Percentiles rank a stretch among this genome's conserved stretches.
Evolutionary conservation across 2,329 filamentous ascomycete genomes (phyloP).

Genomic region (Leptodontidium sp.): DNA sequence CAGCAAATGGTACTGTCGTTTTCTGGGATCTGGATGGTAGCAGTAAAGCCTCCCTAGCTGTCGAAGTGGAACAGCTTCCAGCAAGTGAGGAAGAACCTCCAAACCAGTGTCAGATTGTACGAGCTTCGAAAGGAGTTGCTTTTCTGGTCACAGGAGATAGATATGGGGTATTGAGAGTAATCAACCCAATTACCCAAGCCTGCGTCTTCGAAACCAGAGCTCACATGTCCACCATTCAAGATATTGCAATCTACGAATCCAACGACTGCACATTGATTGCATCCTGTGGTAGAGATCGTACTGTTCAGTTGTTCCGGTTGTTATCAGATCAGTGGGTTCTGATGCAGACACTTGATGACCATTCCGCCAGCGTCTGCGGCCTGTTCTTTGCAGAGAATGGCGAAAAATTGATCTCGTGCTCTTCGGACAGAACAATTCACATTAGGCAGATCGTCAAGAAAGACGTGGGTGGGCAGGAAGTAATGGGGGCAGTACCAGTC

Average conservation of each 20-base stretch:
- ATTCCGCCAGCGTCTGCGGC: constrained; percentile 83
- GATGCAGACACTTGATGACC: constrained; percentile 91
- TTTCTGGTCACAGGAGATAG: constrained; percentile 86
- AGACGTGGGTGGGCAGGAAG: constrained; percentile 65
- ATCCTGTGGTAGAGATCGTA: constrained; percentile 87
- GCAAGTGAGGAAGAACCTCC: constrained; percentile 57
- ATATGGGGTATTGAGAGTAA: constrained; percentile 79
- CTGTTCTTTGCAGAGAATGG: constrained; percentile 79
- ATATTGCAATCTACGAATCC: constrained; percentile 75
- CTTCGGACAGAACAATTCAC: constrained; percentile 86
- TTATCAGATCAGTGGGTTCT: constrained; percentile 70
- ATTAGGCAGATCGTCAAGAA: constrained; percentile 80
- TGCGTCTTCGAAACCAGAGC: constrained; percentile 80
- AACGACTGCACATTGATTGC: constrained; percentile 73
- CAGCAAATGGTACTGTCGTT: constrained; percentile 78
- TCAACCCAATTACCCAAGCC: constrained; percentile 66
- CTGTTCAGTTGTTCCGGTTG: constrained; percentile 84
- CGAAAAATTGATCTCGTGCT: constrained; percentile 78
- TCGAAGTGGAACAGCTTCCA: constrained; percentile 73
- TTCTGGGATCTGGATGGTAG: constrained; percentile 83
- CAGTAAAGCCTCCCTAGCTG: constrained; percentile 68
- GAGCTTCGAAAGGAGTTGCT: constrained; percentile 66
- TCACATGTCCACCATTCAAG: constrained; percentile 85
- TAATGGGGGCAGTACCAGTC: constrained; percentile 78
- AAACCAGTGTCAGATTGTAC: constrained; percentile 68